Evolutionary conservation across 1,284 basidiomycete species (phyloP).

Genomic region (Marasmius sp.): DNA sequence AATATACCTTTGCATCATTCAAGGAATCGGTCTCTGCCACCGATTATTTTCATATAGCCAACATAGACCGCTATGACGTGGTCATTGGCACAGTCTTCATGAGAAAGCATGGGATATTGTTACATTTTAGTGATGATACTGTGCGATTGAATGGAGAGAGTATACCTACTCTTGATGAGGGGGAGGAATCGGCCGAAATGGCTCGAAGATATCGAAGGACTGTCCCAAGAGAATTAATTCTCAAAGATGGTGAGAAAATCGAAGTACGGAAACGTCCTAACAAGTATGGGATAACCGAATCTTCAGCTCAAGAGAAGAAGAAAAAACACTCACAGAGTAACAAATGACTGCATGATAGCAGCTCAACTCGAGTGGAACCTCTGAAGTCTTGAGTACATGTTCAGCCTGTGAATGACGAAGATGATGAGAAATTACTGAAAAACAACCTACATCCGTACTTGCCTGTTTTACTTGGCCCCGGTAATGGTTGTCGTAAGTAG

Average conservation of each 20-base stretch:
- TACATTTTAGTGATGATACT: constrained; percentile 14
- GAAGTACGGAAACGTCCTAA: not conserved
- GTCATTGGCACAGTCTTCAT: constrained; percentile 18
- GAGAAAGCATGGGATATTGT: constrained; percentile 7
- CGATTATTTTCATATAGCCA: constrained; percentile 18
- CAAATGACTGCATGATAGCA: not conserved
- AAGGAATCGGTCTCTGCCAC: not conserved
- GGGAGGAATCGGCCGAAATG: constrained; percentile 11
- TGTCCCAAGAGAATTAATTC: not conserved
- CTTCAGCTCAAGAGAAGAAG: not conserved
- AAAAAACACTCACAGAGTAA: not conserved
- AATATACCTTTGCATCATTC: not conserved
- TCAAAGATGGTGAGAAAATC: constrained; percentile 5
- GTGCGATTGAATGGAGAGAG: constrained; percentile 1
- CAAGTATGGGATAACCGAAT: not conserved
- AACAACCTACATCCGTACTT: too few relatives aligned
- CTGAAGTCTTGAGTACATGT: not conserved
- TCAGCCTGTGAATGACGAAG: too few relatives aligned
- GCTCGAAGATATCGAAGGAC: constrained; percentile 4
- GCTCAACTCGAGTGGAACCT: not conserved
- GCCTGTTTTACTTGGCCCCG: too few relatives aligned
- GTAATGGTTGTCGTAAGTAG: too few relatives aligned
- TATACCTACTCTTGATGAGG: constrained; percentile 10
- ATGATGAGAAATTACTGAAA: too few relatives aligned
- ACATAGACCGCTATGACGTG: constrained; percentile 19